phyloP scores from a whole-genome alignment of 352 stramenopile genomes.

The Globisporangium cystogenes region DNA sequence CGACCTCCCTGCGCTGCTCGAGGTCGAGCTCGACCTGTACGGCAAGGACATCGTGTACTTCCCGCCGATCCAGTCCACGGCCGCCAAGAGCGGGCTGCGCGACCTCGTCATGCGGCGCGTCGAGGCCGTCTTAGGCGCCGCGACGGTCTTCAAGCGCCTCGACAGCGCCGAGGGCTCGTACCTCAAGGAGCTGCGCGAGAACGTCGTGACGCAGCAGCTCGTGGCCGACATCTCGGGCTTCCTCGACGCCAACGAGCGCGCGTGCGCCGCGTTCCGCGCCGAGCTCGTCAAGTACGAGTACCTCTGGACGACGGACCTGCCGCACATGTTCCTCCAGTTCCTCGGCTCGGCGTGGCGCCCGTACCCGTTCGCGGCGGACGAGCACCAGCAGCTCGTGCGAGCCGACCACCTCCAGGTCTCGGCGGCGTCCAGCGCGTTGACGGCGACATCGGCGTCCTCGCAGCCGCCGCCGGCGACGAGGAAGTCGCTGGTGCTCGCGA shows the following conservation, averaged over 20 bases:
- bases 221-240: conserved; percentile 80
- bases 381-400: conserved; percentile 15
- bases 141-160: conserved; percentile 78
- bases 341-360: conserved; percentile 57
- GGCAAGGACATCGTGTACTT: conserved; percentile 82
- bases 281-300: conserved; percentile 91
- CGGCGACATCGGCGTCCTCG: too few relatives aligned
- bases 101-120: conserved; percentile 62
- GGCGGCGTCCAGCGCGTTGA: background rate
- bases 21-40: conserved; percentile 90
- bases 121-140: conserved; percentile 59
- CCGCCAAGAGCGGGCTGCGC: conserved; percentile 43
- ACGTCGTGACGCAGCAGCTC: conserved; percentile 66
- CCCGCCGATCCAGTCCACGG: conserved; percentile 47
- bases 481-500: conserved; percentile 3
- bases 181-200: conserved; percentile 86
- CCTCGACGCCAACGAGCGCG: conserved; percentile 72
- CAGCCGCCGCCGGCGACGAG: background rate
- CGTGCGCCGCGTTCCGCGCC: conserved; percentile 46
- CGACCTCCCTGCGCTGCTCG: conserved; percentile 80
- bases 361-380: conserved; percentile 21
- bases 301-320: conserved; percentile 88
- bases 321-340: conserved; percentile 86
- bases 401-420: conserved; percentile 22
- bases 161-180: conserved; percentile 87